Evolutionary conservation across 106 monocot genomes (phyloP).

Genomic region (Dactylorhiza incarnata): DNA sequence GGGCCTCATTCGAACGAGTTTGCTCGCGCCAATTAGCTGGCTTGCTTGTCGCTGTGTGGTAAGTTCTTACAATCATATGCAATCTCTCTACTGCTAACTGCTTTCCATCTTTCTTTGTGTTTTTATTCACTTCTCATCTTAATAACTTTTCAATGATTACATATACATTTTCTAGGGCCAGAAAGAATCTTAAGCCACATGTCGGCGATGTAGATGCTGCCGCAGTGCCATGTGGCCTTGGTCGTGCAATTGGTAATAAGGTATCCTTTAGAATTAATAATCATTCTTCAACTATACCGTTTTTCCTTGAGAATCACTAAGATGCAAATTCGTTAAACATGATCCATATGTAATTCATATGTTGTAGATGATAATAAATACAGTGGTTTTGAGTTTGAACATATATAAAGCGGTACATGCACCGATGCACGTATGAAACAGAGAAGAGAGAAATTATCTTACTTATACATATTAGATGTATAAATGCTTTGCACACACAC

Average conservation of each 20-base stretch:
- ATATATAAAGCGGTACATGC: too few relatives aligned
- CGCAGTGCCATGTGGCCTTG: conserved; percentile 71
- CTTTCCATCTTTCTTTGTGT: not conserved
- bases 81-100: not conserved
- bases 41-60: conserved; percentile 56
- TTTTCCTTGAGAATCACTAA: too few relatives aligned
- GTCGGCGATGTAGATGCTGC: conserved; percentile 78
- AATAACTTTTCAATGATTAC: not conserved
- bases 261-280: not conserved
- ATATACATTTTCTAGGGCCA: conserved; percentile 37
- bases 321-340: too few relatives aligned
- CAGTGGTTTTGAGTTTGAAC: too few relatives aligned
- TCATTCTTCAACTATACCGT: too few relatives aligned
- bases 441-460: too few relatives aligned
- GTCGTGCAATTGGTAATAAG: conserved; percentile 77
- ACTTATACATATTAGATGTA: too few relatives aligned
- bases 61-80: conserved; percentile 6
- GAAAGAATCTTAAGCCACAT: conserved; percentile 35
- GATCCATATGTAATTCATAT: too few relatives aligned
- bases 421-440: too few relatives aligned
- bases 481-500: too few relatives aligned
- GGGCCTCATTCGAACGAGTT: conserved; percentile 49
- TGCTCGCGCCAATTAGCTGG: conserved; percentile 69
- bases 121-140: not conserved
- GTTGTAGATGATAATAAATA: too few relatives aligned